Conservation (phyloP, 1,284 basidiomycete species). For the Stygiomarasmius scandens region DNA sequence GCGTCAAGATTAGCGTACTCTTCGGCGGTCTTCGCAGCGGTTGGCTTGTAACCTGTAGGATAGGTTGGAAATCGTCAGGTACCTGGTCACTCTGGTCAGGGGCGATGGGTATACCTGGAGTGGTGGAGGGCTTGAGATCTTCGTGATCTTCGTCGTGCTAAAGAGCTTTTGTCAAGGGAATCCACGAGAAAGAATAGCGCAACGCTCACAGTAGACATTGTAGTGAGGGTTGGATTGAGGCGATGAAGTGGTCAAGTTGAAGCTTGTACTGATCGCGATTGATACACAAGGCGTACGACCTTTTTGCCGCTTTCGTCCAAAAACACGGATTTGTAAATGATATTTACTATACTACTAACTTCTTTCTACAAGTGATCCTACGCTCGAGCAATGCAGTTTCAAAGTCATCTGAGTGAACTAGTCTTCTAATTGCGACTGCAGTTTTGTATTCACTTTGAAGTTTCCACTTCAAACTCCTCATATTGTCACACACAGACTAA, state of each 20-base stretch:
- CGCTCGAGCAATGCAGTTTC: too few relatives aligned
- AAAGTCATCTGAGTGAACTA: too few relatives aligned
- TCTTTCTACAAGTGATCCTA: too few relatives aligned
- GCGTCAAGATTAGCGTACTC: conserved; percentile 81
- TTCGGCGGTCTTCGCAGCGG: conserved; percentile 65
- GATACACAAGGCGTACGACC: background rate
- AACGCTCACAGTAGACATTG: conserved; percentile 45
- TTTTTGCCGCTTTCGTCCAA: background rate
- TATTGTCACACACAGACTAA: too few relatives aligned
- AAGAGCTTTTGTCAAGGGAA: conserved; percentile 2
- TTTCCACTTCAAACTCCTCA: too few relatives aligned
- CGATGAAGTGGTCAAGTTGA: background rate
- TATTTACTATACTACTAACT: too few relatives aligned
- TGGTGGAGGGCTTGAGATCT: conserved; percentile 63
- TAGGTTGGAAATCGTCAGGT: conserved; percentile 19
- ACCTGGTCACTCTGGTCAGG: conserved; percentile 12
- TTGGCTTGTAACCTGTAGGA: conserved; percentile 69
- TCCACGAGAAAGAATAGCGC: background rate
- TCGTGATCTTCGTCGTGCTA: conserved; percentile 57
- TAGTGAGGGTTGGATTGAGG: background rate
- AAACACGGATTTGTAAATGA: too few relatives aligned
- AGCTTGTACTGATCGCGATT: background rate
- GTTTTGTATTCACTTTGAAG: too few relatives aligned
- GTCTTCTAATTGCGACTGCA: too few relatives aligned
- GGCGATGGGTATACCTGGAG: conserved; percentile 54